Percentiles rank a stretch among this genome's conserved stretches.
These are phyloP conservation scores for Trametes sanguinea DNA, from an alignment of 768 basidiomycete species.

Conservation along the genomic window DNA sequence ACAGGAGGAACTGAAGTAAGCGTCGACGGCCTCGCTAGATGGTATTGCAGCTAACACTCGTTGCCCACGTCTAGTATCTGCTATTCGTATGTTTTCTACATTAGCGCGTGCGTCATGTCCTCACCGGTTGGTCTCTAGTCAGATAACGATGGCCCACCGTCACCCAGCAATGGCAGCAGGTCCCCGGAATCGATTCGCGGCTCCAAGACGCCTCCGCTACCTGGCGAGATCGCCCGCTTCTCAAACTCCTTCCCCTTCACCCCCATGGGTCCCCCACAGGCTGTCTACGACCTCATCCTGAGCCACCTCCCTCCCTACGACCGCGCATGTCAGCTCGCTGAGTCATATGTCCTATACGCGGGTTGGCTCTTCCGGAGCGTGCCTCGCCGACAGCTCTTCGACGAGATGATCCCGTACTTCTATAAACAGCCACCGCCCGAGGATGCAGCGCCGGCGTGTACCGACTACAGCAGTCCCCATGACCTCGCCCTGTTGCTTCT, in stretches of 20 bases:
- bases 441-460: slow-evolving; percentile 23
- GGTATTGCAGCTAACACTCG: slow-evolving; percentile 2
- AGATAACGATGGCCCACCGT: slow-evolving; percentile 18
- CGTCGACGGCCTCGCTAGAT: slow-evolving; percentile 1
- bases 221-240: slow-evolving; percentile 46
- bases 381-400: slow-evolving; percentile 53
- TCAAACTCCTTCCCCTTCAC: slow-evolving; percentile 67
- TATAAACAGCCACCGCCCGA: slow-evolving; percentile 40
- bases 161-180: slow-evolving; percentile 26
- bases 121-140: slow-evolving; percentile 16
- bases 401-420: slow-evolving; percentile 62
- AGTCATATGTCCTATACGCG: slow-evolving; percentile 49
- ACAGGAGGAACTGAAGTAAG: slow-evolving; percentile 70
- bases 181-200: slow-evolving; percentile 33
- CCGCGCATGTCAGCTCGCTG: slow-evolving; percentile 46
- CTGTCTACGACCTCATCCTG: slow-evolving; percentile 52
- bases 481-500: slow-evolving; percentile 36
- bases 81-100: slow-evolving; percentile 19
- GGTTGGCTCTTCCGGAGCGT: slow-evolving; percentile 56
- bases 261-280: slow-evolving; percentile 50
- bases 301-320: slow-evolving; percentile 55
- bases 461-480: slow-evolving; percentile 42
- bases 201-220: slow-evolving; percentile 33
- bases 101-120: background rate
- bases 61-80: slow-evolving; percentile 20